Conservation (phyloP, 345 rosid genomes). For the Hypericum androsaemum region DNA sequence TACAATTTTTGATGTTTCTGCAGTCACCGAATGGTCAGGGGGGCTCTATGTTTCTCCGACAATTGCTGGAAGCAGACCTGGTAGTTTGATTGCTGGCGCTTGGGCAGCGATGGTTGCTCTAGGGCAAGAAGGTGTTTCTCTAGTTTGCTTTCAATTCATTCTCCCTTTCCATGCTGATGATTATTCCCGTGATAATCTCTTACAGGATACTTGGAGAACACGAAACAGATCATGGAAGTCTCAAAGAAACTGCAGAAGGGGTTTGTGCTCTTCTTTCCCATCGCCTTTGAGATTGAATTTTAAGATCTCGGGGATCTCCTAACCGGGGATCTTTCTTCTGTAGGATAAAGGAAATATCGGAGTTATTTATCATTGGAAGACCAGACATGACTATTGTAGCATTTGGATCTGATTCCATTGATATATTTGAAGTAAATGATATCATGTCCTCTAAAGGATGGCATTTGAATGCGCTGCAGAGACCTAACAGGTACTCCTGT, state of each 20-base stretch:
- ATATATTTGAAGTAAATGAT: conserved; percentile 91
- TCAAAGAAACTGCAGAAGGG: conserved; percentile 62
- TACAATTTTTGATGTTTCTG: conserved; percentile 12
- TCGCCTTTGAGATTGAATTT: neutral
- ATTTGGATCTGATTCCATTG: conserved; percentile 57
- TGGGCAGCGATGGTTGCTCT: conserved; percentile 93
- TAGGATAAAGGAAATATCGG: conserved; percentile 66
- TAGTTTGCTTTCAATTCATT: conserved; percentile 6
- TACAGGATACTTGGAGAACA: conserved; percentile 68
- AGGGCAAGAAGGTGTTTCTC: conserved; percentile 56
- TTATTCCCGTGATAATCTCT: conserved; percentile 7
- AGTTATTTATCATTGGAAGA: conserved; percentile 63
- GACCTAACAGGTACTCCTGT: conserved; percentile 66
- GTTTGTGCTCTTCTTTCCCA: conserved; percentile 22
- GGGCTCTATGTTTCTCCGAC: conserved; percentile 90
- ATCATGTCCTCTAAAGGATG: conserved; percentile 79
- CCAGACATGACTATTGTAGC: conserved; percentile 92
- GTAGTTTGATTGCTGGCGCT: conserved; percentile 81
- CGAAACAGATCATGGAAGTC: conserved; percentile 69
- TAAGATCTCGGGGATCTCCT: neutral
- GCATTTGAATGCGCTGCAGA: conserved; percentile 90
- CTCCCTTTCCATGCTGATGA: conserved; percentile 13
- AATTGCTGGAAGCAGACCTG: conserved; percentile 93
- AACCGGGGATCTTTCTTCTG: conserved; percentile 6
- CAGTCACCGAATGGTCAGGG: conserved; percentile 97